Evolutionary conservation across 176 grass and related monocot species (phyloP).

Genomic region (Themeda triandra): DNA sequence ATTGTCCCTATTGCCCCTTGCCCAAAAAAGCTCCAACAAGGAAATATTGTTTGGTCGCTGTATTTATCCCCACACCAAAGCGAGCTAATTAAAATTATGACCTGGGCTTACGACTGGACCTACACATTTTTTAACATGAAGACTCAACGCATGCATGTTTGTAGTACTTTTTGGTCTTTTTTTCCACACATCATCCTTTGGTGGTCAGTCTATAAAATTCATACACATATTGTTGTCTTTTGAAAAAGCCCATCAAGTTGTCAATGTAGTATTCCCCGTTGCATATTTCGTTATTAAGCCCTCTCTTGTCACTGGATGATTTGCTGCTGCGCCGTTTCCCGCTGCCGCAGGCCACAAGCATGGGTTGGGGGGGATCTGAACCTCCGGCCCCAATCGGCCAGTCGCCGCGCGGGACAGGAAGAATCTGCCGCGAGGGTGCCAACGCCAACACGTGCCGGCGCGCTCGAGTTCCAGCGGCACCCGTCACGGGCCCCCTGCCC

Average conservation of each 20-base stretch:
- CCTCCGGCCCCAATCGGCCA: neutral
- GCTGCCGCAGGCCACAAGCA: too few species aligned
- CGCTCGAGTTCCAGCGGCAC: neutral
- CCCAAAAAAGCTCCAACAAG: constrained; percentile 18
- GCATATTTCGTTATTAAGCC: too few species aligned
- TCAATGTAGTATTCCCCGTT: too few species aligned
- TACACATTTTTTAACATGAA: neutral
- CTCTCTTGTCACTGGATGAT: too few species aligned
- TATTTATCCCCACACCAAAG: neutral
- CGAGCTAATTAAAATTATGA: neutral
- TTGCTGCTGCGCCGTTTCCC: too few species aligned
- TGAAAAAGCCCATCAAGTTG: too few species aligned
- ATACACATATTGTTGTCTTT: too few species aligned
- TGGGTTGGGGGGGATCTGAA: too few species aligned
- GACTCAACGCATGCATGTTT: neutral
- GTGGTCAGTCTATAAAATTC: too few species aligned
- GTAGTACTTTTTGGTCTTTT: neutral
- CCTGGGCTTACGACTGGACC: neutral
- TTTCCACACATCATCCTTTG: too few species aligned
- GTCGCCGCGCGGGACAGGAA: neutral
- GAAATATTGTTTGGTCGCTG: neutral
- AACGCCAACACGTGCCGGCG: constrained; percentile 26
- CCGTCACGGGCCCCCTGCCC: neutral
- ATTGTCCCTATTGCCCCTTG: too few species aligned
- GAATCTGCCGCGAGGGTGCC: neutral